Base-by-base conservation (phyloP, 2,329 filamentous ascomycete genomes). In the Botrytis squamosa region DNA sequence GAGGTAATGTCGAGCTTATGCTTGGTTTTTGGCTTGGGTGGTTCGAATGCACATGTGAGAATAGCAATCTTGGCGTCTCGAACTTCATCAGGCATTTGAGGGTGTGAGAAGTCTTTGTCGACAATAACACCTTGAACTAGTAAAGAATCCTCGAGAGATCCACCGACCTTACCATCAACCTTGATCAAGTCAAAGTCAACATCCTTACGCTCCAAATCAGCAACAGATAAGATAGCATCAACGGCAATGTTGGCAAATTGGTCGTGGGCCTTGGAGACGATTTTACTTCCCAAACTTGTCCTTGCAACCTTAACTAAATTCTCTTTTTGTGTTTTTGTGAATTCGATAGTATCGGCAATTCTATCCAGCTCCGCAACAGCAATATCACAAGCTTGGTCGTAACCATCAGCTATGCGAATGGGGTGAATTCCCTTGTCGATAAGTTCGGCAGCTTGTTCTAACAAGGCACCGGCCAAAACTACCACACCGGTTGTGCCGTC, bases 361-460 rank as follows among this genome's bases (percentile, higher is more conserved):
- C 89, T 90, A 84, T 99, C 96, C 70, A 99, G 88, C 85, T 98
- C 93, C 44, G 92, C 90, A 73, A 98, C 93, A 62, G 96, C 96
- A 79, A 98, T 95, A 83, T 99, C 97, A 82, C 97, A 99, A 73
- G 96, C 96, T 81, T 97, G 91, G 83, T 99, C 96, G 85, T 97
- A 99, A 71, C 96, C 96, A 84, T 99, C 96, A 77, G 97, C 97
- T 85, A 99, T 98, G 79, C 97, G 89, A 83, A 99, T 99, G 75
- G 96, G 96, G 85, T 99, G 96, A 80, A 99, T 99, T 82, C 96
- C 97, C 89, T 99, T 99, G 88, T 99, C 97, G 83, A 99, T 98
- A 79, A 99, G 89, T 82, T 98, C 96, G 76, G 95, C 94, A 29
- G 96, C 96, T 85, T 98, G 95, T 85, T 99, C 97, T 75, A 99